These are phyloP conservation scores for Pleurotus ostreatus DNA, from an alignment of 768 basidiomycete species.

Conservation along the genomic window DNA sequence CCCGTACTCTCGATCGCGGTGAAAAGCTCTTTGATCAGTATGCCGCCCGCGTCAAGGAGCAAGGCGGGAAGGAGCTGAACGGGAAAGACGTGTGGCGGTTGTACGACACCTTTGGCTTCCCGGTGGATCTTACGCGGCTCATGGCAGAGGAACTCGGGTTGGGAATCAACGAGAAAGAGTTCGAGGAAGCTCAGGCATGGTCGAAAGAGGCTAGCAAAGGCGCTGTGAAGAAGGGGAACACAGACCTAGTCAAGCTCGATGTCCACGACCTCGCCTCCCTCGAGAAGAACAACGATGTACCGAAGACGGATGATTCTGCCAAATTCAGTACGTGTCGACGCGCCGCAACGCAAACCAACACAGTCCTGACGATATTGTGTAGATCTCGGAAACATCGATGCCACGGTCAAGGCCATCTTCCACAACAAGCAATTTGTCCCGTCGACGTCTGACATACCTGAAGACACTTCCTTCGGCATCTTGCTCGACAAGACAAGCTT, in stretches of 20 bases:
- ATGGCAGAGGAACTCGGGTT: conserved; percentile 96
- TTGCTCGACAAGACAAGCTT: conserved; percentile 92
- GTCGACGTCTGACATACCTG: conserved; percentile 64
- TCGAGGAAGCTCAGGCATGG: conserved; percentile 81
- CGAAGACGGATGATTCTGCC: conserved; percentile 88
- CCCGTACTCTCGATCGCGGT: conserved; percentile 94
- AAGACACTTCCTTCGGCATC: conserved; percentile 73
- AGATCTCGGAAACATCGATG: conserved; percentile 77
- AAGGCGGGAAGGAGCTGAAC: conserved; percentile 60
- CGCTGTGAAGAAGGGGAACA: conserved; percentile 63
- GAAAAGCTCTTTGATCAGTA: conserved; percentile 95
- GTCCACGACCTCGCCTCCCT: conserved; percentile 90
- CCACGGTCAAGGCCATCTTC: conserved; percentile 82
- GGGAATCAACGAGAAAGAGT: conserved; percentile 80
- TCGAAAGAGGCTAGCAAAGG: conserved; percentile 93
- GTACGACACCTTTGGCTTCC: conserved; percentile 98
- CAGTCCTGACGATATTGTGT: not conserved
- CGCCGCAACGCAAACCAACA: too few relatives aligned
- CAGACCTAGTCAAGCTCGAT: conserved; percentile 82
- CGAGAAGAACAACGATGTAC: conserved; percentile 71
- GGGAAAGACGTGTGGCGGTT: conserved; percentile 96
- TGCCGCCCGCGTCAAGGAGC: conserved; percentile 60
- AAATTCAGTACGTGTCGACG: conserved; percentile 95
- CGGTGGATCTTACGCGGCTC: conserved; percentile 90
- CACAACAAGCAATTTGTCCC: conserved; percentile 69